phyloP scores from a whole-genome alignment of 805 yeast species.

The Candida boleticola region DNA sequence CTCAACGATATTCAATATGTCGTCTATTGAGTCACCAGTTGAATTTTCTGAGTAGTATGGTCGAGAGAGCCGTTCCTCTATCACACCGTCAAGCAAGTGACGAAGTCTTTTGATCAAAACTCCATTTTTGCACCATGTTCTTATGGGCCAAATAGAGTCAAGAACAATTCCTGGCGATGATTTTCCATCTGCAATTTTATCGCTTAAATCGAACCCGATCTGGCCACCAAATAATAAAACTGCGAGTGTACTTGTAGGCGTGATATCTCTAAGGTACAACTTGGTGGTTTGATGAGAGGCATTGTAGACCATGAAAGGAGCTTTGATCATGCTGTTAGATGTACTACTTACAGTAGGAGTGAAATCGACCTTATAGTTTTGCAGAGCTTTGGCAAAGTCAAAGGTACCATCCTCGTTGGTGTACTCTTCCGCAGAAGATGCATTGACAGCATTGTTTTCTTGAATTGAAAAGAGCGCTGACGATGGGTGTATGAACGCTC shows the following conservation, averaged over 20 bases:
- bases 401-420: slow-evolving; percentile 42
- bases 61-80: slow-evolving; percentile 55
- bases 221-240: slow-evolving; percentile 81
- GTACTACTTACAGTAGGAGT: slow-evolving; percentile 35
- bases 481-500: slow-evolving; percentile 87
- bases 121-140: slow-evolving; percentile 94
- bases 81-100: slow-evolving; percentile 60
- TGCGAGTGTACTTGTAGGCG: slow-evolving; percentile 75
- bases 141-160: slow-evolving; percentile 85
- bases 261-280: slow-evolving; percentile 67
- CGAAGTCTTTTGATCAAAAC: slow-evolving; percentile 75
- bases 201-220: slow-evolving; percentile 54
- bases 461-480: slow-evolving; percentile 59
- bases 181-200: slow-evolving; percentile 38
- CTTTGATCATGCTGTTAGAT: slow-evolving; percentile 34
- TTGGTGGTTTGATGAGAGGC: slow-evolving; percentile 63
- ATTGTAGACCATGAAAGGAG: slow-evolving; percentile 63
- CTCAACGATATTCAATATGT: slow-evolving; percentile 20
- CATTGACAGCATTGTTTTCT: slow-evolving; percentile 11
- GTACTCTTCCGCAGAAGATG: slow-evolving; percentile 16
- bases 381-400: slow-evolving; percentile 28
- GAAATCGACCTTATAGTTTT: slow-evolving; percentile 35
- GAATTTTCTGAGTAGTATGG: slow-evolving; percentile 19
- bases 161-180: slow-evolving; percentile 81
- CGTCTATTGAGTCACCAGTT: slow-evolving; percentile 13